Evolutionary conservation across 345 rosid species (phyloP), one percentile per base, ranked within the genome.

Genomic region (Moricandia arvensis): DNA sequence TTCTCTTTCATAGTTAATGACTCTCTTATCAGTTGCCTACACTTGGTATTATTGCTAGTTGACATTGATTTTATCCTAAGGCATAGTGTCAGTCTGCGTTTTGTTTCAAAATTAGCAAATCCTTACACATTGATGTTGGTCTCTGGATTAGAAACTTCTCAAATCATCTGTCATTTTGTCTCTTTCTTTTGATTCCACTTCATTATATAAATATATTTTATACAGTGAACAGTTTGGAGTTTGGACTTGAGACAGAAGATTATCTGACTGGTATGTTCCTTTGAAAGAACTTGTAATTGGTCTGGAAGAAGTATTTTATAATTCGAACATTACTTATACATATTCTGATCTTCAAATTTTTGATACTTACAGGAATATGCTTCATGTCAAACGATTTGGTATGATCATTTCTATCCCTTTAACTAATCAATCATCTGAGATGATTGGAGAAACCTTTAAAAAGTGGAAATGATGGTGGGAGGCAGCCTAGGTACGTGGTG

Each of bases 401-500:
- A 21, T 21, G 24, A 21, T 21, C 24, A 21, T 21, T 21, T 21
- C 24, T 21, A 21, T 21, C 24, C 24, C 33, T 35, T n/a, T n/a
- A n/a, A n/a, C n/a, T 35, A 35, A 35, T 3, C 41, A 35, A 35
- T 35, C 41, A 35, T 35, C 12, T 35, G 11, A 35, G 41, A 10
- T 35, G 2, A 35, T 30, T 30, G 5, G 33, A 30, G 5, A 30
- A 30, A 30, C 33, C 33, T 30, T 30, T 30, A 4, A 3, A 35
- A 35, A 35, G 8, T 35, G 10, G 11, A 38, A 38, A 10, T 3
- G 3, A 35, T 74, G 34, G 66, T 66, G 69, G 69, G 66, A n/a
- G n/a, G 76, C 87, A 94, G 98, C 97, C 98, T 59, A 87, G 97
- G 80, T 91, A 88, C 77, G 96, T 90, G 74, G 96, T 94, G 59